Conservation (phyloP, 2,329 filamentous ascomycete species). For the Ploettnerulaceae sp. region DNA sequence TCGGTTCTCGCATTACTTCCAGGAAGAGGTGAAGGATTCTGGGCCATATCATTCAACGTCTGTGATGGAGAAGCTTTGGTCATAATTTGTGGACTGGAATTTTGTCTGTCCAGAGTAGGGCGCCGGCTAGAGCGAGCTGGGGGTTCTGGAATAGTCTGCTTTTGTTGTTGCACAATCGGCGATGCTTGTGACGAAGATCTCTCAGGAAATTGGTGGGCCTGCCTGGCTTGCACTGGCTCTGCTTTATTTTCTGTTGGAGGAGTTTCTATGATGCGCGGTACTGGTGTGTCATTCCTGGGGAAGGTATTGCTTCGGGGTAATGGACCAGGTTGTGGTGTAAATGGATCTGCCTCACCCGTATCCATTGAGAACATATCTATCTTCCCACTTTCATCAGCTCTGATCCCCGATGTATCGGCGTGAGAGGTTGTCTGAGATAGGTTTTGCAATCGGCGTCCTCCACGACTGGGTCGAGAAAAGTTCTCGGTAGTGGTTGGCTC, state of each 20-base stretch:
- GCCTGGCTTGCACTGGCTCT: slow-evolving; percentile 13
- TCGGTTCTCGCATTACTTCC: slow-evolving; percentile 70
- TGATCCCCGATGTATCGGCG: slow-evolving; percentile 10
- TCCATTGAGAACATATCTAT: slow-evolving; percentile 10
- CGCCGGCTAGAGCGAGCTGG: slow-evolving; percentile 44
- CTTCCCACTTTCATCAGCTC: slow-evolving; percentile 16
- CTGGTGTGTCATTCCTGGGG: slow-evolving; percentile 32
- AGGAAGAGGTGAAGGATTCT: slow-evolving; percentile 62
- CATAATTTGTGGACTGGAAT: slow-evolving; percentile 26
- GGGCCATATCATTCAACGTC: slow-evolving; percentile 54
- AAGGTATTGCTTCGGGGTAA: slow-evolving; percentile 33
- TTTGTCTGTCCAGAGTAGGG: slow-evolving; percentile 35
- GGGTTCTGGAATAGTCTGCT: slow-evolving; percentile 40
- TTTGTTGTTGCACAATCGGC: slow-evolving; percentile 16
- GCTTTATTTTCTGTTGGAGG: slow-evolving; percentile 39
- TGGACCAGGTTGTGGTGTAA: slow-evolving; percentile 21
- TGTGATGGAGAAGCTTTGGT: slow-evolving; percentile 16
- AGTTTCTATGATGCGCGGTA: slow-evolving; percentile 63
- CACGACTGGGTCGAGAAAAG: slow-evolving; percentile 52
- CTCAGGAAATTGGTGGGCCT: slow-evolving; percentile 42
- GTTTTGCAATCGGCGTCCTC: slow-evolving; percentile 27
- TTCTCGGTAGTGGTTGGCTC: slow-evolving; percentile 60
- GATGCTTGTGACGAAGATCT: slow-evolving; percentile 49
- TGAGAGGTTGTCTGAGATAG: slow-evolving; percentile 17
- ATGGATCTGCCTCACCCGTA: slow-evolving; percentile 1